A percentile compares a stretch with the other conserved stretches of the same genome.
Evolutionary conservation across 768 basidiomycete genomes (phyloP).

Genomic region (Calvatia gigantea): DNA sequence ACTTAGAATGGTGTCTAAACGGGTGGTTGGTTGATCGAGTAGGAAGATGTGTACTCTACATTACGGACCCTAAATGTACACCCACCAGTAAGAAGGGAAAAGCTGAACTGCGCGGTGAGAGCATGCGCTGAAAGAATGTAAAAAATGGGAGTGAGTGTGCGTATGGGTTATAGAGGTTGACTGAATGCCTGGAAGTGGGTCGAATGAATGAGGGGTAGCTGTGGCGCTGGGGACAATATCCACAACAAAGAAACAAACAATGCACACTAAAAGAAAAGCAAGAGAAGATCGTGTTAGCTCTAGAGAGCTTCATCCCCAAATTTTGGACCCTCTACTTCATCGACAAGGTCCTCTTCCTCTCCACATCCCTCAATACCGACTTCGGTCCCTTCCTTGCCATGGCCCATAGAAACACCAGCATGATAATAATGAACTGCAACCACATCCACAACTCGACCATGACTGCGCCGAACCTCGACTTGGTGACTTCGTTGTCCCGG

Average conservation of each 20-base stretch:
- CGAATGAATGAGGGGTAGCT: no score
- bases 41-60: slow-evolving; percentile 1
- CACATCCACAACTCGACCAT: slow-evolving; percentile 80
- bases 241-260: background rate
- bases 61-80: background rate
- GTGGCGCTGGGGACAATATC: background rate
- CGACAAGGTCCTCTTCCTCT: slow-evolving; percentile 19
- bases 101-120: background rate
- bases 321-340: slow-evolving; percentile 7
- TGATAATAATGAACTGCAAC: slow-evolving; percentile 75
- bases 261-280: slow-evolving; percentile 4
- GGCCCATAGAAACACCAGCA: slow-evolving; percentile 74
- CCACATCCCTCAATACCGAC: slow-evolving; percentile 52
- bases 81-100: background rate
- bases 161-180: background rate
- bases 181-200: background rate
- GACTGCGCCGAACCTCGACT: slow-evolving; percentile 31
- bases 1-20: background rate
- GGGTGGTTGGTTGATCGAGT: background rate
- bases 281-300: slow-evolving; percentile 3
- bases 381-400: slow-evolving; percentile 79
- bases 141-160: background rate
- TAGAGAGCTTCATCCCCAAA: slow-evolving; percentile 9
- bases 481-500: slow-evolving; percentile 16
- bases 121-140: background rate